Percentiles rank a stretch among this genome's conserved stretches.
These are phyloP conservation scores for Phlyctochytrium arcticum DNA, from an alignment of 192 early-diverging fungal species.

Conservation along the genomic window DNA sequence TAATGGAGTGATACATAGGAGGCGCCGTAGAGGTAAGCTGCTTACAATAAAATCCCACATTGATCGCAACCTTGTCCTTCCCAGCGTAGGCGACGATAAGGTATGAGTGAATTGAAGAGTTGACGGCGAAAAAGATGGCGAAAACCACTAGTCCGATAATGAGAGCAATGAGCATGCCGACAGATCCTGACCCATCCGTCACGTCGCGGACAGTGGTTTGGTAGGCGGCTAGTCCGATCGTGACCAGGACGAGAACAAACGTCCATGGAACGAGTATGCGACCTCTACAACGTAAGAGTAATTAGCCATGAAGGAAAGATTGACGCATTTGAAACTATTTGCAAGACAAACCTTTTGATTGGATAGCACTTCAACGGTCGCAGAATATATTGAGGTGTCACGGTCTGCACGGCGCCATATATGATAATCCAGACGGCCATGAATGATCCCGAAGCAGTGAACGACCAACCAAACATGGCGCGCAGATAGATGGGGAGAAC, in stretches of 20 bases:
- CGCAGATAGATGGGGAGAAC: conserved; percentile 34
- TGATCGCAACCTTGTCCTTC: conserved; percentile 35
- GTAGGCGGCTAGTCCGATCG: conserved; percentile 3
- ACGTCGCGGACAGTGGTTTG: conserved; percentile 2
- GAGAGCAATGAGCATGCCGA: not conserved
- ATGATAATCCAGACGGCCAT: conserved; percentile 44
- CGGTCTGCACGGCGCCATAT: conserved; percentile 41
- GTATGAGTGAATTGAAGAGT: conserved; percentile 33
- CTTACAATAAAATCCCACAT: conserved; percentile 38
- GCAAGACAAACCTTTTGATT: conserved; percentile 1
- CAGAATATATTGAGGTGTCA: conserved; percentile 33
- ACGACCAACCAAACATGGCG: conserved; percentile 35
- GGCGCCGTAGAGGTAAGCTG: no score
- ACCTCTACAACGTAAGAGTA: not conserved
- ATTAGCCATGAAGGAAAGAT: not conserved
- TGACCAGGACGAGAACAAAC: conserved; percentile 10
- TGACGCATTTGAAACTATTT: not conserved
- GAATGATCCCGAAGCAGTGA: conserved; percentile 27
- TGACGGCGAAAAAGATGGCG: conserved; percentile 33
- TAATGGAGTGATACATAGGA: no score
- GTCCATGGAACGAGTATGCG: conserved; percentile 25
- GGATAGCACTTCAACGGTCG: conserved; percentile 20
- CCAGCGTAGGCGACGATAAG: conserved; percentile 35
- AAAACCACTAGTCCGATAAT: conserved; percentile 18
- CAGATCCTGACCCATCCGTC: not conserved